phyloP scores from a whole-genome alignment of 2,329 filamentous ascomycete genomes.

The Fusarium annulatum region DNA sequence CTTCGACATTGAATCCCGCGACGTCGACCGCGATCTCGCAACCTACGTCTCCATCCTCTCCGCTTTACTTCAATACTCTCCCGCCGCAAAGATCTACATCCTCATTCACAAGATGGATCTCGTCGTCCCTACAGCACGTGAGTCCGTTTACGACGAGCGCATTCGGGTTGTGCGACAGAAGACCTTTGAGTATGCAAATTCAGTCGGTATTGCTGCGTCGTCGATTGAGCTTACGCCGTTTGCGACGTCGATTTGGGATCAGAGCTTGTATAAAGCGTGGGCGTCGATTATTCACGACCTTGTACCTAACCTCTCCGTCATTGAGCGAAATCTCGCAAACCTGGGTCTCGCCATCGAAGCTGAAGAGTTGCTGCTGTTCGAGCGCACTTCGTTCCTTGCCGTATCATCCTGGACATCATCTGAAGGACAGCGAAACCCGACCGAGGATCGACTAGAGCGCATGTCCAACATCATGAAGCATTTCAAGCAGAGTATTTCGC shows the following conservation, averaged over 20 bases:
- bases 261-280: conserved; percentile 98
- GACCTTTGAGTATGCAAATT: conserved; percentile 66
- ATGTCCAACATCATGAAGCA: conserved; percentile 98
- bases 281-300: conserved; percentile 97
- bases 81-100: conserved; percentile 86
- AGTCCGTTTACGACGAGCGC: conserved; percentile 86
- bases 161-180: conserved; percentile 80
- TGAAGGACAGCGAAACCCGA: conserved; percentile 82
- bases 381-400: conserved; percentile 94
- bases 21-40: conserved; percentile 91
- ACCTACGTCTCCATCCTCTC: conserved; percentile 93
- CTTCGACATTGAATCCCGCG: conserved; percentile 96
- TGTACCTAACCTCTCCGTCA: conserved; percentile 90
- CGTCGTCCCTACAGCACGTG: conserved; percentile 81
- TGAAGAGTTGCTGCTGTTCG: conserved; percentile 93
- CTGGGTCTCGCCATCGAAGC: conserved; percentile 89
- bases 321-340: conserved; percentile 85
- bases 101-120: conserved; percentile 99
- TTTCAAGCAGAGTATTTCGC: conserved; percentile 87
- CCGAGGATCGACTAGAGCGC: conserved; percentile 90
- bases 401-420: conserved; percentile 90
- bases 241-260: conserved; percentile 98
- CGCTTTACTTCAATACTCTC: conserved; percentile 87
- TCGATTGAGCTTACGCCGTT: conserved; percentile 82
- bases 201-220: conserved; percentile 48